Evolutionary conservation across 2,329 filamentous ascomycete species (phyloP).

Genomic region (Apiospora rasikravindrae): DNA sequence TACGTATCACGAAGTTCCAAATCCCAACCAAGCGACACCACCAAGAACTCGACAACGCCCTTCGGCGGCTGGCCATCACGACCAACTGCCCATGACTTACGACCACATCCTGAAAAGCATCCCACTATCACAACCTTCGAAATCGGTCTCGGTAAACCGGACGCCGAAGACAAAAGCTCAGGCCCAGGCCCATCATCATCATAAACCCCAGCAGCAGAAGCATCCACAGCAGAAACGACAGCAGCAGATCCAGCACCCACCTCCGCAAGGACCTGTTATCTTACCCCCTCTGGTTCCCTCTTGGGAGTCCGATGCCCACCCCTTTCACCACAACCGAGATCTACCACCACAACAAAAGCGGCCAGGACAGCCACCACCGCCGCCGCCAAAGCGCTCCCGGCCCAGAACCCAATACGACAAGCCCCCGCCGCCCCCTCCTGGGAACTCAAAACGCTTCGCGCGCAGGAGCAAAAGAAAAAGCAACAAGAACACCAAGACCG

Average conservation of each 20-base stretch:
- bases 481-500: background rate
- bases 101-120: background rate
- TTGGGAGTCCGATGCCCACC: background rate
- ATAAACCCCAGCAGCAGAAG: background rate
- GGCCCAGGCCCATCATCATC: background rate
- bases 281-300: background rate
- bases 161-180: background rate
- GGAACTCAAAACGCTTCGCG: background rate
- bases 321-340: background rate
- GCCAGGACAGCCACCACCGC: background rate
- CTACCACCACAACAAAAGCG: background rate
- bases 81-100: too few species aligned
- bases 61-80: background rate
- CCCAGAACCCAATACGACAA: background rate
- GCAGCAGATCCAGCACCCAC: background rate
- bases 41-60: background rate
- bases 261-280: background rate
- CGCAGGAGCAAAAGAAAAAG: background rate
- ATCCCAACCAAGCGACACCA: background rate
- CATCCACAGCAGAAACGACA: background rate
- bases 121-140: background rate
- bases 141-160: background rate
- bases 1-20: conserved; percentile 3
- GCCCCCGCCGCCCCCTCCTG: background rate
- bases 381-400: background rate